Evolutionary conservation across 106 monocot species (phyloP).

Genomic region (Dendrobium officinale): DNA sequence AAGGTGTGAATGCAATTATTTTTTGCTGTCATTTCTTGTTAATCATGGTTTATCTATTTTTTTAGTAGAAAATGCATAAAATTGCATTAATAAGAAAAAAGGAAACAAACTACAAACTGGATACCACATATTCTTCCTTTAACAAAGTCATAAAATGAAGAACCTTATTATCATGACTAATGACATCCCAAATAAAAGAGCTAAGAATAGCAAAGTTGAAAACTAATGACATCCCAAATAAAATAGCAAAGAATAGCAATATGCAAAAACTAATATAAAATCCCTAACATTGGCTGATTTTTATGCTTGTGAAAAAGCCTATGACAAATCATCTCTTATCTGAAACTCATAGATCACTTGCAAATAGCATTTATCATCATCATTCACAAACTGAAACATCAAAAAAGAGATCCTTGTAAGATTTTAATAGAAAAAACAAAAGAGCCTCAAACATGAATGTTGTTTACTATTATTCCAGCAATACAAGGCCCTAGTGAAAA

Average conservation of each 20-base stretch:
- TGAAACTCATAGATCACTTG: constrained; percentile 19
- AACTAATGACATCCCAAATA: neutral
- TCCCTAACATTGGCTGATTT: neutral
- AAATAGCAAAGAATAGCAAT: neutral
- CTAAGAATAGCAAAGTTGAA: neutral
- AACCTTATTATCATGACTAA: too few relatives aligned
- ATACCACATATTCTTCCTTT: too few relatives aligned
- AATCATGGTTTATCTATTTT: too few relatives aligned
- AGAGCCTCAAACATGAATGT: neutral
- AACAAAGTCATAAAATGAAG: too few relatives aligned
- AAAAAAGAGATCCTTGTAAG: neutral
- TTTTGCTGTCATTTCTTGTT: too few relatives aligned
- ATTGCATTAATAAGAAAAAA: too few relatives aligned
- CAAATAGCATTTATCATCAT: constrained; percentile 18
- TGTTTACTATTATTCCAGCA: constrained; percentile 52
- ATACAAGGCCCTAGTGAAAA: constrained; percentile 63
- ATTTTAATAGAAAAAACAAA: neutral
- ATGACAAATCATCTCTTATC: constrained; percentile 21
- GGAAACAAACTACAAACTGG: too few relatives aligned
- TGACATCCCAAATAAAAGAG: too few relatives aligned
- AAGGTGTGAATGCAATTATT: too few relatives aligned
- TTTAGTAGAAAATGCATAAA: too few relatives aligned
- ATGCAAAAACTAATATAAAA: neutral
- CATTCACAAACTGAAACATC: constrained; percentile 16
- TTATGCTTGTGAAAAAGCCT: neutral